phyloP scores from a whole-genome alignment of 305 asterid genomes.

The Plantago rigida region DNA sequence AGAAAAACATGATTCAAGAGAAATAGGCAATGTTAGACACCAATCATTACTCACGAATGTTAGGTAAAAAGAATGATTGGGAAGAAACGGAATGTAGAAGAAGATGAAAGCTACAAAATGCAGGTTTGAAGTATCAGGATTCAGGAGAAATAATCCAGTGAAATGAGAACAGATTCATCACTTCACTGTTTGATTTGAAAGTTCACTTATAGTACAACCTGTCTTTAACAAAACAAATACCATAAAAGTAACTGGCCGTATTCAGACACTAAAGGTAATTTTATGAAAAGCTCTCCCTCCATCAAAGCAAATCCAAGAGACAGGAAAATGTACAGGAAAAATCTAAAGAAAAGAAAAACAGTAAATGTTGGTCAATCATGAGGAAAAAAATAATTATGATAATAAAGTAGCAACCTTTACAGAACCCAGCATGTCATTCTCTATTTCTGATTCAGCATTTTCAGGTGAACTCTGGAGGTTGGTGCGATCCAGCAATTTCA shows the following conservation, averaged over 20 bases:
- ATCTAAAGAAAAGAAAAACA: slow-evolving; percentile 3
- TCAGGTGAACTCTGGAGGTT: slow-evolving; percentile 63
- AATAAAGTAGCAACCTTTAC: slow-evolving; percentile 53
- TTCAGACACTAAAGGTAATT: not conserved
- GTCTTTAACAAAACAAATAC: not conserved
- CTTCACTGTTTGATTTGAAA: not conserved
- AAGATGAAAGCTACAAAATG: not conserved
- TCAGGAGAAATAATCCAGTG: slow-evolving; percentile 1
- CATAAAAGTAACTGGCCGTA: not conserved
- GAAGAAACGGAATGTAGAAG: not conserved
- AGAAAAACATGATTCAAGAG: slow-evolving; percentile 2
- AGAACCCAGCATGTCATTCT: slow-evolving; percentile 91
- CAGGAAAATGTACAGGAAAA: not conserved
- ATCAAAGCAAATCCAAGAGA: slow-evolving; percentile 4
- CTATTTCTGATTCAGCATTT: slow-evolving; percentile 60
- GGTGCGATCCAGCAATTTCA: slow-evolving; percentile 88
- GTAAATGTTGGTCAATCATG: not conserved
- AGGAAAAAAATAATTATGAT: slow-evolving; percentile 13
- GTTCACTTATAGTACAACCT: not conserved
- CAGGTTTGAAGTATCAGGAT: not conserved
- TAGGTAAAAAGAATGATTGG: not conserved
- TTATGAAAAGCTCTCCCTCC: not conserved
- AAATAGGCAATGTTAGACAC: slow-evolving; percentile 1
- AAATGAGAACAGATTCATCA: slow-evolving; percentile 10
- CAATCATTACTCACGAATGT: not conserved